A percentile compares a stretch with the other conserved stretches of the same genome.
Conservation (phyloP, 169 alveolate genomes). For the Plasmodium gonderi region DNA sequence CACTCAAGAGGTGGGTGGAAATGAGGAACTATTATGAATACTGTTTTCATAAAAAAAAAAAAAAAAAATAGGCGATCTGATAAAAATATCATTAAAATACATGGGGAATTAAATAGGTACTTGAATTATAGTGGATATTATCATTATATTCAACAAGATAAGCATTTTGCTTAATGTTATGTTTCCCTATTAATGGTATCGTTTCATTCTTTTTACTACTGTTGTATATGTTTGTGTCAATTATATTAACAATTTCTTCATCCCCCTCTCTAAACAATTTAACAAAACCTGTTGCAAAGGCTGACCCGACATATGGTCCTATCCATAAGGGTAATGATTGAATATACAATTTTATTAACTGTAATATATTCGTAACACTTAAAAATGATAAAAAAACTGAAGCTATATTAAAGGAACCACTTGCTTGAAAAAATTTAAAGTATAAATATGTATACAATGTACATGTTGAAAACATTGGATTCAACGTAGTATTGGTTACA, state of each 20-base stretch:
- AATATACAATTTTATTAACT: conserved; percentile 24
- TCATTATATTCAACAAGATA: conserved; percentile 57
- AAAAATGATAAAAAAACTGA: conserved; percentile 40
- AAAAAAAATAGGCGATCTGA: not conserved
- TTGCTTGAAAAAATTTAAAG: conserved; percentile 45
- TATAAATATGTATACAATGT: conserved; percentile 57
- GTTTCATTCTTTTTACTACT: conserved; percentile 20
- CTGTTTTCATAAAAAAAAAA: not conserved
- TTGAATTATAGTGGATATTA: conserved; percentile 36
- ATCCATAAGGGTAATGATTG: conserved; percentile 60
- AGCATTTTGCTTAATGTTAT: conserved; percentile 28
- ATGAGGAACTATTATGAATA: too few species aligned
- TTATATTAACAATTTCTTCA: conserved; percentile 45
- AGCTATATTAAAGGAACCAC: conserved; percentile 2
- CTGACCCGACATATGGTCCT: conserved; percentile 69
- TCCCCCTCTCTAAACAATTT: conserved; percentile 24
- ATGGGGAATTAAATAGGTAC: conserved; percentile 18
- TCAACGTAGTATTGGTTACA: conserved; percentile 67
- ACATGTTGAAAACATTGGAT: conserved; percentile 64
- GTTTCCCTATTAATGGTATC: conserved; percentile 39
- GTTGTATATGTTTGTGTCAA: conserved; percentile 45
- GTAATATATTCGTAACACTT: conserved; percentile 47
- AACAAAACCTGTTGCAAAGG: conserved; percentile 38
- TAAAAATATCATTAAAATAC: conserved; percentile 20
- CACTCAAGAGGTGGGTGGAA: too few species aligned